Evolutionary conservation across 768 basidiomycete genomes (phyloP).

Genomic region (Suillus occidentalis): DNA sequence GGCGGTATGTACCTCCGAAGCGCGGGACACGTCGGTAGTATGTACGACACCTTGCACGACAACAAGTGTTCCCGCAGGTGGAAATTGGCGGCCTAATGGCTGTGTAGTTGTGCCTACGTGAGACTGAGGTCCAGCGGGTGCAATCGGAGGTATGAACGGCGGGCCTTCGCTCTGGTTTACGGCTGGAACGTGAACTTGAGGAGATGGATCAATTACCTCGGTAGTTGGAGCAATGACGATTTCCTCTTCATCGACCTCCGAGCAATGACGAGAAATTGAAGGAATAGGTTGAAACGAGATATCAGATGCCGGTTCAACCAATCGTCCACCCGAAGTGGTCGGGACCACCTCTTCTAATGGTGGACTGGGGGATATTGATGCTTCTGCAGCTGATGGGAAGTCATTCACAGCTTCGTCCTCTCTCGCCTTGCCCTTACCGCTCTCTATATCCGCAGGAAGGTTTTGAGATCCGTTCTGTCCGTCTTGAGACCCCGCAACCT

Average conservation of each 20-base stretch:
- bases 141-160: constrained; percentile 14
- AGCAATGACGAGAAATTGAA: not conserved
- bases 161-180: constrained; percentile 14
- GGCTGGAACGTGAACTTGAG: constrained; percentile 11
- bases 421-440: constrained; percentile 35
- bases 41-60: constrained; percentile 85
- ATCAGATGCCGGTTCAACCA: constrained; percentile 17
- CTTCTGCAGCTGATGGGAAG: not conserved
- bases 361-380: not conserved
- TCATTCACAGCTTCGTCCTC: constrained; percentile 15
- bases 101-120: constrained; percentile 24
- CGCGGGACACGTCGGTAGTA: constrained; percentile 62
- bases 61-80: constrained; percentile 75
- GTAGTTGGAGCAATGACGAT: constrained; percentile 22
- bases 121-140: constrained; percentile 11
- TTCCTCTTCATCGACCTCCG: constrained; percentile 18
- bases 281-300: not conserved
- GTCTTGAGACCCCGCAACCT: constrained; percentile 20
- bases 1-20: constrained; percentile 24
- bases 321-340: constrained; percentile 5
- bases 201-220: constrained; percentile 9
- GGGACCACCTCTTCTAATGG: constrained; percentile 5
- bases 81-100: constrained; percentile 47
- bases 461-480: constrained; percentile 31
- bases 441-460: constrained; percentile 21